phyloP scores from a whole-genome alignment of 306 rosid genomes.

The Malus fusca region DNA sequence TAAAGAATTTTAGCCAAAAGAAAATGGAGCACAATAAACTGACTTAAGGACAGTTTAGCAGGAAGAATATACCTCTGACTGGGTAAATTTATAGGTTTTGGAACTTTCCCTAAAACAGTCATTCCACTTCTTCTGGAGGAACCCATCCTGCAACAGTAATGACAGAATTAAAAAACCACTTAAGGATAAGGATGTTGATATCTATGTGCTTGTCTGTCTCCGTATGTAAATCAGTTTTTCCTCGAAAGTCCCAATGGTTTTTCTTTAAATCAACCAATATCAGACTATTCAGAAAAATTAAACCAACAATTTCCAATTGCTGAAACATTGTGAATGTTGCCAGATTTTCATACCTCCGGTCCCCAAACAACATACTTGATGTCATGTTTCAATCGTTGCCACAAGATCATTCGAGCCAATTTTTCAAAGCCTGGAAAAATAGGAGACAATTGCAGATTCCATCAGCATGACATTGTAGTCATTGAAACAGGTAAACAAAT shows the following conservation, averaged over 20 bases:
- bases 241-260: not conserved
- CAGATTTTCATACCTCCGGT: constrained; percentile 57
- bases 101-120: constrained; percentile 96
- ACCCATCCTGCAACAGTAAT: constrained; percentile 54
- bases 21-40: constrained; percentile 6
- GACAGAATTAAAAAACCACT: not conserved
- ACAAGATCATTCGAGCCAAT: constrained; percentile 71
- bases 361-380: constrained; percentile 80
- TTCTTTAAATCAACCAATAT: not conserved
- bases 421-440: constrained; percentile 36
- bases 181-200: not conserved
- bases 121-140: constrained; percentile 82
- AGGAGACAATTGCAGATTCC: not conserved
- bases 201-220: not conserved
- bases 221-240: not conserved
- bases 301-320: not conserved
- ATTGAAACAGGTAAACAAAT: not conserved
- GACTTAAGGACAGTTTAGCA: constrained; percentile 4
- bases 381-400: constrained; percentile 46
- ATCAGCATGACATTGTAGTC: not conserved
- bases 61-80: constrained; percentile 75
- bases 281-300: not conserved
- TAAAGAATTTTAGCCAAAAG: constrained; percentile 22
- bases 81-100: constrained; percentile 90
- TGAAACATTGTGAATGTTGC: not conserved